phyloP scores from a whole-genome alignment of 768 basidiomycete genomes.

The Suillus placidus region DNA sequence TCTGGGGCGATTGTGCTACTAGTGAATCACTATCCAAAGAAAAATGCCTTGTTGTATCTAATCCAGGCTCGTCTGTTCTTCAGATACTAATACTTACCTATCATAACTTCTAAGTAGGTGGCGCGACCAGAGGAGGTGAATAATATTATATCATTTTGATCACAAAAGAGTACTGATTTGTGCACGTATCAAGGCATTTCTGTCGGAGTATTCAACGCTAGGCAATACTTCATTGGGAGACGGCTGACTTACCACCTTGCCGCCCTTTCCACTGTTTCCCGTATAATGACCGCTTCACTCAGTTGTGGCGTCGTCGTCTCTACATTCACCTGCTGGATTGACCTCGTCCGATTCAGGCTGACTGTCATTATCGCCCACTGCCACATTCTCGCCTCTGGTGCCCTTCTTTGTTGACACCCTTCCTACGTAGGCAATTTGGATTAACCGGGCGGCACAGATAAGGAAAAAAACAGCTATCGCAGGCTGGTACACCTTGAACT shows the following conservation, averaged over 20 bases:
- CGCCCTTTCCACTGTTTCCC: neutral
- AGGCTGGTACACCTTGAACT: constrained; percentile 24
- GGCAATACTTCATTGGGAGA: neutral
- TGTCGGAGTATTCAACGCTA: neutral
- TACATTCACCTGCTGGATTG: neutral
- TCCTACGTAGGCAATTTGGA: neutral
- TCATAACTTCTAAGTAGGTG: neutral
- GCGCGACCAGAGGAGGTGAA: neutral
- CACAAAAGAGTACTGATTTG: neutral
- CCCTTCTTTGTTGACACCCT: neutral
- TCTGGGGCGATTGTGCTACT: neutral
- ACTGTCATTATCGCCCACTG: neutral
- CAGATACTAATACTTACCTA: neutral
- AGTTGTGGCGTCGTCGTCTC: too few species aligned
- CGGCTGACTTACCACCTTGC: neutral
- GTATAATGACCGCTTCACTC: neutral
- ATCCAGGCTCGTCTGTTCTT: neutral
- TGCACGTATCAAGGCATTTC: neutral
- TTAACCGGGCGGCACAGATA: neutral
- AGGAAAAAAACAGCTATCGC: neutral
- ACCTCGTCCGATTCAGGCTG: neutral
- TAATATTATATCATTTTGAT: neutral
- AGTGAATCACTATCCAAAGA: neutral
- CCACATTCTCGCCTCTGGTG: neutral
- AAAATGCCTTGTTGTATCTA: neutral